phyloP scores from a whole-genome alignment of 192 early-diverging fungal genomes.

The Podila clonocystis region DNA sequence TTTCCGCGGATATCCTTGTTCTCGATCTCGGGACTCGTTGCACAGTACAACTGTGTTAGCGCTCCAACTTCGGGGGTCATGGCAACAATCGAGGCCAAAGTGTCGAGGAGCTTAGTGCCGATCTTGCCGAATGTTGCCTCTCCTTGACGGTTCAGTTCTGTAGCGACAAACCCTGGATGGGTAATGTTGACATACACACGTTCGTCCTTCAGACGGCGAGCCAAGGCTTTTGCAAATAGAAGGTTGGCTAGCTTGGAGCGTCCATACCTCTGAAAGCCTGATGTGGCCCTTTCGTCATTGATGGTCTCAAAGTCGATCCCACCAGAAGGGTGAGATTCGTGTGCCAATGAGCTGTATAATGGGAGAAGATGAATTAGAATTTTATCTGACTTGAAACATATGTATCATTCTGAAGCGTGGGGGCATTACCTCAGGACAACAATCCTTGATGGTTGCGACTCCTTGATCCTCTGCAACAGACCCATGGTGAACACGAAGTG shows the following conservation, averaged over 20 bases:
- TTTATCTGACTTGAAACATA: too few species aligned
- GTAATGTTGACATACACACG: slow-evolving; percentile 15
- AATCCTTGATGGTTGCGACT: slow-evolving; percentile 36
- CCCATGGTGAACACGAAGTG: slow-evolving; percentile 23
- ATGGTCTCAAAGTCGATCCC: slow-evolving; percentile 54
- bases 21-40: slow-evolving; percentile 61
- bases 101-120: neutral
- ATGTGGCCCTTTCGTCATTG: slow-evolving; percentile 36
- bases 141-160: slow-evolving; percentile 41
- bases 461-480: slow-evolving; percentile 10
- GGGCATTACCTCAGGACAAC: slow-evolving; percentile 18
- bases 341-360: slow-evolving; percentile 12
- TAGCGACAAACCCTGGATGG: slow-evolving; percentile 49
- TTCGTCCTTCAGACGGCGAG: slow-evolving; percentile 19
- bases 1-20: slow-evolving; percentile 40
- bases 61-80: slow-evolving; percentile 49
- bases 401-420: too few species aligned
- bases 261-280: slow-evolving; percentile 38
- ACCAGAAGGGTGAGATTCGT: slow-evolving; percentile 10
- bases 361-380: too few species aligned
- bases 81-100: neutral
- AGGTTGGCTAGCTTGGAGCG: slow-evolving; percentile 62
- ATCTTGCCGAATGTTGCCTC: neutral
- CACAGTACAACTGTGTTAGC: slow-evolving; percentile 55
- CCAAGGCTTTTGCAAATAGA: slow-evolving; percentile 56